Evolutionary conservation across 108 stramenopile genomes (phyloP).

Genomic region (Hondaea fermentalgiana): DNA sequence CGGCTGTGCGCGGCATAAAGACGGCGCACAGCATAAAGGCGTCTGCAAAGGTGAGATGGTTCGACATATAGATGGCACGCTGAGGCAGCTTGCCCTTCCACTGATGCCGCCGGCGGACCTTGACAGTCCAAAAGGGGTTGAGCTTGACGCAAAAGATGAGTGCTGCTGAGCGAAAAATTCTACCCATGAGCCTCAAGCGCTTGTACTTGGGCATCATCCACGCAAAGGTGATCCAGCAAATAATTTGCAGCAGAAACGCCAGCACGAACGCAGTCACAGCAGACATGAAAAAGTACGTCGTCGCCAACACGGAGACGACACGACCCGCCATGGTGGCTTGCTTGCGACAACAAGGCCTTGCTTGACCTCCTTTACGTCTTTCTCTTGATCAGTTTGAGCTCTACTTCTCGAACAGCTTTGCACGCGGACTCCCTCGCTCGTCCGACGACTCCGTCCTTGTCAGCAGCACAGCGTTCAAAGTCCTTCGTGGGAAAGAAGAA

Average conservation of each 20-base stretch:
- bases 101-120: neutral
- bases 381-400: no score
- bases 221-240: neutral
- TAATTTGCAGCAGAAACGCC: neutral
- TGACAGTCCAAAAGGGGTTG: constrained; percentile 7
- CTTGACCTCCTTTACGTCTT: no score
- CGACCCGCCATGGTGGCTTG: neutral
- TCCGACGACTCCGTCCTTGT: no score
- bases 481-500: no score
- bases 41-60: neutral
- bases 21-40: neutral
- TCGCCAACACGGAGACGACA: neutral
- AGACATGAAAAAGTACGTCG: neutral
- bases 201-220: neutral
- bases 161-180: neutral
- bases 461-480: no score
- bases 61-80: neutral
- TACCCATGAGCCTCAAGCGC: neutral
- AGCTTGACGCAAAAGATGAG: neutral
- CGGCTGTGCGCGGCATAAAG: neutral
- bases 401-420: no score
- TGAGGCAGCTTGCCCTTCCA: neutral
- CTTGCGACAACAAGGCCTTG: no score
- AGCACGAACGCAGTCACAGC: neutral
- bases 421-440: no score